These are phyloP conservation scores for Aspergillus fumigatus DNA, from an alignment of 2,329 filamentous ascomycete genomes.

Conservation along the genomic window DNA sequence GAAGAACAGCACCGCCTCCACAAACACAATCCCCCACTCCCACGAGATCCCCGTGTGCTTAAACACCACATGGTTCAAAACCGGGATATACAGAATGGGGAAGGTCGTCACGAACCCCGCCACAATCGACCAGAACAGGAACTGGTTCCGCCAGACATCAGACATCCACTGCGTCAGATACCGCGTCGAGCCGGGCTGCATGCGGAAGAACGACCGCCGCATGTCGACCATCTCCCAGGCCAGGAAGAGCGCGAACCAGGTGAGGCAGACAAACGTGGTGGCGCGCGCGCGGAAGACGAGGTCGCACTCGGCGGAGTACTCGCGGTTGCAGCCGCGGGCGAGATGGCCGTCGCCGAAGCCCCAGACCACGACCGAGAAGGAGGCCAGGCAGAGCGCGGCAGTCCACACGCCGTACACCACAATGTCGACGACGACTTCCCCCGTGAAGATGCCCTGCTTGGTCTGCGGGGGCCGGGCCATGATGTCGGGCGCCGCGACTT, in stretches of 20 bases:
- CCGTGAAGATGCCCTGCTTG: slow-evolving; percentile 68
- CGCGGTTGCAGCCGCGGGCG: slow-evolving; percentile 57
- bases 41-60: slow-evolving; percentile 59
- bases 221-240: slow-evolving; percentile 75
- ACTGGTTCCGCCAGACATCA: slow-evolving; percentile 68
- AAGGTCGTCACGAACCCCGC: slow-evolving; percentile 55
- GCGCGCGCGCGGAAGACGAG: slow-evolving; percentile 67
- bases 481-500: slow-evolving; percentile 69
- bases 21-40: slow-evolving; percentile 64
- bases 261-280: slow-evolving; percentile 69
- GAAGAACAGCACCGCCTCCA: slow-evolving; percentile 58
- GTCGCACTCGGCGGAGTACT: slow-evolving; percentile 52
- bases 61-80: slow-evolving; percentile 61
- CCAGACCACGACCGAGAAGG: slow-evolving; percentile 63
- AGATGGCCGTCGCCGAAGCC: slow-evolving; percentile 57
- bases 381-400: slow-evolving; percentile 61
- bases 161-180: slow-evolving; percentile 63
- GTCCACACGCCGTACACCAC: slow-evolving; percentile 76
- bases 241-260: slow-evolving; percentile 73
- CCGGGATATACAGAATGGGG: slow-evolving; percentile 63
- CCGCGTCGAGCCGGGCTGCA: slow-evolving; percentile 59
- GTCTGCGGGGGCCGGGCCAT: slow-evolving; percentile 74
- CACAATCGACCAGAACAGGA: slow-evolving; percentile 63
- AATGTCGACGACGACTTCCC: slow-evolving; percentile 74
- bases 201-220: slow-evolving; percentile 69